A percentile compares a stretch with the other conserved stretches of the same genome.
Evolutionary conservation across 176 grass and related monocot species (phyloP).

Genomic region (Hyparrhenia diplandra): DNA sequence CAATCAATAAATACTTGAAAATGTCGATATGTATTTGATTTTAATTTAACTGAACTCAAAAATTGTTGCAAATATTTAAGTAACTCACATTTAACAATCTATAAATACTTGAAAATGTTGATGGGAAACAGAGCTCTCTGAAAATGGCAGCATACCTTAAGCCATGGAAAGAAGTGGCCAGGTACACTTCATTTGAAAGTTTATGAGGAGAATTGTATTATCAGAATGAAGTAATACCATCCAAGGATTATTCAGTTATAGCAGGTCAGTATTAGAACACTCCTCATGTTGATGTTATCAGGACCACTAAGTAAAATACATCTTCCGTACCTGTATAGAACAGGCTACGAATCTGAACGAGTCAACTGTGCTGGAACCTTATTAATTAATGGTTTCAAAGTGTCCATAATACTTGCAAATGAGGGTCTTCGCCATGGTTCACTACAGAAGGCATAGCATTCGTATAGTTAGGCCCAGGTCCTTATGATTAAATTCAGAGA

Average conservation of each 20-base stretch:
- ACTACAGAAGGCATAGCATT: slow-evolving; percentile 31
- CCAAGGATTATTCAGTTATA: slow-evolving; percentile 5
- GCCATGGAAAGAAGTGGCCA: slow-evolving; percentile 30
- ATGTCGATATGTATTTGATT: background rate
- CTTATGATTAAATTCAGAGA: background rate
- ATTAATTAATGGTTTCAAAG: slow-evolving; percentile 62
- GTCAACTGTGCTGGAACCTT: slow-evolving; percentile 33
- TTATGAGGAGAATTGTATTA: slow-evolving; percentile 1
- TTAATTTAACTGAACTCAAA: background rate
- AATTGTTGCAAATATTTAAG: slow-evolving; percentile 2
- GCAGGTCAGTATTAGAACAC: slow-evolving; percentile 13
- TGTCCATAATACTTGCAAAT: slow-evolving; percentile 79
- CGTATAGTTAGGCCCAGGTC: background rate
- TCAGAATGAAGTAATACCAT: slow-evolving; percentile 4
- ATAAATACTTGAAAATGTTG: background rate
- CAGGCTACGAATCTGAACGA: slow-evolving; percentile 36
- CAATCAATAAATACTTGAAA: background rate
- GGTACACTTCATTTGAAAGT: slow-evolving; percentile 1
- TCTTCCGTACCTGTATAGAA: background rate
- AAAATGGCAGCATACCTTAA: slow-evolving; percentile 26
- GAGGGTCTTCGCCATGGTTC: slow-evolving; percentile 83
- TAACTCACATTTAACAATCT: background rate
- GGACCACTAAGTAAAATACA: background rate
- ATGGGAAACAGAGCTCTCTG: background rate
- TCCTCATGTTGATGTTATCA: slow-evolving; percentile 10